A percentile compares a stretch with the other conserved stretches of the same genome.
These are phyloP conservation scores for Acanthochlamys bracteata DNA, from an alignment of 106 monocot species.

Conservation along the genomic window DNA sequence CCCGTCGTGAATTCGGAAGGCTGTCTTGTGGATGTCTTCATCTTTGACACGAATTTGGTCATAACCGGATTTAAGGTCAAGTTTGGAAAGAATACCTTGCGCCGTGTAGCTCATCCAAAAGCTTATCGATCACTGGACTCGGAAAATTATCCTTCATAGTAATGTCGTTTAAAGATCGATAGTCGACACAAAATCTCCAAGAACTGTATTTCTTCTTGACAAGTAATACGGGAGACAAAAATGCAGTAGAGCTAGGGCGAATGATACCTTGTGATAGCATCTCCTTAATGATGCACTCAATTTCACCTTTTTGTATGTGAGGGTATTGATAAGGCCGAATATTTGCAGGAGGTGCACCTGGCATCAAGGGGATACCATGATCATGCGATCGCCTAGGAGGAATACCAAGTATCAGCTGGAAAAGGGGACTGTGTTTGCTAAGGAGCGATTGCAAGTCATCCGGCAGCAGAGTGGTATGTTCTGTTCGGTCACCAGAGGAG, in stretches of 20 bases:
- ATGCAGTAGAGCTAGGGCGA: not conserved
- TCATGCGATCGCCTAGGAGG: not conserved
- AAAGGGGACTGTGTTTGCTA: no score
- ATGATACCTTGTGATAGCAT: not conserved
- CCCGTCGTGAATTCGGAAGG: not conserved
- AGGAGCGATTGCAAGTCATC: no score
- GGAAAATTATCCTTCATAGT: not conserved
- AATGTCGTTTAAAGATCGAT: not conserved
- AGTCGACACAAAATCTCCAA: slow-evolving; percentile 1
- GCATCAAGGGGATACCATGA: not conserved
- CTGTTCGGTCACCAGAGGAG: no score
- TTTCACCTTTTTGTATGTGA: not conserved
- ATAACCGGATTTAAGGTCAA: not conserved
- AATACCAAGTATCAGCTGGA: not conserved
- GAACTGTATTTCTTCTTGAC: slow-evolving; percentile 4
- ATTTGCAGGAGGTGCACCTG: not conserved
- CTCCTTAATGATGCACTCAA: not conserved
- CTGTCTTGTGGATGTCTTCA: not conserved
- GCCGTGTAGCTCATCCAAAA: not conserved
- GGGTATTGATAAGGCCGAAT: not conserved
- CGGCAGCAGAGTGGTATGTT: no score
- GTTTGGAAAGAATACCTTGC: not conserved
- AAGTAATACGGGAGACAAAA: slow-evolving; percentile 1
- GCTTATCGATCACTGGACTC: not conserved
- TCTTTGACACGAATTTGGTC: not conserved